Conservation (phyloP, 305 asterid genomes). For the Rubia occidens region DNA sequence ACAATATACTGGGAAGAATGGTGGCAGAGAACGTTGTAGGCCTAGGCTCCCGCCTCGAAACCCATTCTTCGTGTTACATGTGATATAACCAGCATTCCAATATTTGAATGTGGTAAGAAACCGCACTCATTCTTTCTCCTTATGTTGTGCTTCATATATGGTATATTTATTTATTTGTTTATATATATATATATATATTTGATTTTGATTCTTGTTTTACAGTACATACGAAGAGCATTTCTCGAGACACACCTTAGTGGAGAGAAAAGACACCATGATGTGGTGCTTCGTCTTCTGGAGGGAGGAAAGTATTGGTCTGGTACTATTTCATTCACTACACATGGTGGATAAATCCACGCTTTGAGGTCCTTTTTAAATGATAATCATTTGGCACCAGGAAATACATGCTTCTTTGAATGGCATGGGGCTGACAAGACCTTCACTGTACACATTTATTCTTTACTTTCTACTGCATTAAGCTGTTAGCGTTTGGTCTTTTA, state of each 20-base stretch:
- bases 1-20: neutral
- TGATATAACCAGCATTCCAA: neutral
- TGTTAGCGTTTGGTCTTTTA: too few species aligned
- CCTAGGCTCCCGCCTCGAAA: neutral
- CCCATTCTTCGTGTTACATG: neutral
- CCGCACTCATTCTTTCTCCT: neutral
- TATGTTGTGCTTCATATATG: neutral
- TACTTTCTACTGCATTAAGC: too few species aligned
- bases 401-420: too few species aligned
- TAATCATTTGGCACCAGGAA: neutral
- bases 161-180: too few species aligned
- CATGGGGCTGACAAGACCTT: neutral
- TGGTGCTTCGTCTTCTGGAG: neutral
- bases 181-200: too few species aligned
- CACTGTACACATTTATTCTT: neutral
- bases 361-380: neutral
- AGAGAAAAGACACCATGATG: neutral
- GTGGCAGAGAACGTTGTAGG: too few species aligned
- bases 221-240: neutral
- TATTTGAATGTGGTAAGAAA: neutral
- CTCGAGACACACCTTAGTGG: neutral
- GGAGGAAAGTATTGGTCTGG: neutral
- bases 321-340: too few species aligned
- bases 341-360: neutral
- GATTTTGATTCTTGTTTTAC: too few species aligned